Percentiles rank a stretch among this genome's conserved stretches.
phyloP scores from a whole-genome alignment of 768 basidiomycete genomes.

The Macrolepiota dolichaula region DNA sequence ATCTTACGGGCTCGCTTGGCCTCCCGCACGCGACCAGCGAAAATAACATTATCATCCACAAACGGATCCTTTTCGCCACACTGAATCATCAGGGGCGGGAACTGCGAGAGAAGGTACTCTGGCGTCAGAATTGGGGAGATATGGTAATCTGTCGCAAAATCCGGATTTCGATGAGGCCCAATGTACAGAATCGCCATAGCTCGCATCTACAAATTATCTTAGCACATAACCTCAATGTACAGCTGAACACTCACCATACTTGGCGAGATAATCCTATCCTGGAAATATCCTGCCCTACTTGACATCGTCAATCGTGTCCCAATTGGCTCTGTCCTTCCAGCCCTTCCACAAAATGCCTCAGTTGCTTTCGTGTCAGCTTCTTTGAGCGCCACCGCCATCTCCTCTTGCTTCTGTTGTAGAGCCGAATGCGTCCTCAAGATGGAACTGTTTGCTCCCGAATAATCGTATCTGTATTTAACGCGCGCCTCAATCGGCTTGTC shows the following conservation, averaged over 20 bases:
- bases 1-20: constrained; percentile 83
- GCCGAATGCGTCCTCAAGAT: constrained; percentile 33
- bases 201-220: constrained; percentile 73
- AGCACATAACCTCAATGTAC: neutral
- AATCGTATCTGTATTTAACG: constrained; percentile 56
- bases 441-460: constrained; percentile 16
- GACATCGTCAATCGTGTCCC: constrained; percentile 94
- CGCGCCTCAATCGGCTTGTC: constrained; percentile 76
- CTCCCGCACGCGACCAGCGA: constrained; percentile 91
- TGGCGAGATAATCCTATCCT: constrained; percentile 90
- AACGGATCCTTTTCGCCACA: constrained; percentile 95
- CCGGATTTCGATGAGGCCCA: constrained; percentile 90
- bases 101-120: constrained; percentile 77
- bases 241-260: constrained; percentile 72
- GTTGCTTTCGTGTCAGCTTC: constrained; percentile 47
- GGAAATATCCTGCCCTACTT: constrained; percentile 89
- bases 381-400: constrained; percentile 47
- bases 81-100: constrained; percentile 91
- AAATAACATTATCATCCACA: constrained; percentile 96
- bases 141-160: constrained; percentile 93
- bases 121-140: constrained; percentile 95
- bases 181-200: constrained; percentile 99
- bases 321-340: constrained; percentile 47
- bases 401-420: constrained; percentile 47
- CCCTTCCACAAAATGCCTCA: constrained; percentile 21